Conservation (phyloP, 2,329 filamentous ascomycete genomes). For the Cordyceps militaris region DNA sequence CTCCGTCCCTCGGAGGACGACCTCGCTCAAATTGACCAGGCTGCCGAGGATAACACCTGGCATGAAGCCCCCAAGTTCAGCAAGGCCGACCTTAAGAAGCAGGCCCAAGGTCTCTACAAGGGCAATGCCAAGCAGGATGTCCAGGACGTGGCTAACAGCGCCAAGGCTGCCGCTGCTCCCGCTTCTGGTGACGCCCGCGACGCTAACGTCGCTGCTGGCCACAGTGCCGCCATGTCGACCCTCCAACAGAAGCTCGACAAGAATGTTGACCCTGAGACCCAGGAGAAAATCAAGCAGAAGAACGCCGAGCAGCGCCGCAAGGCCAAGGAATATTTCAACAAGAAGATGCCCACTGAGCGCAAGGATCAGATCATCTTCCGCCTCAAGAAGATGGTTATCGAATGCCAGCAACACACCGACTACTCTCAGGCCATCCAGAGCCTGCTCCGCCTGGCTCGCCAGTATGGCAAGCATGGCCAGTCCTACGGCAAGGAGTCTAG, state of each 20-base stretch:
- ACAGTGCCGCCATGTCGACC: conserved; percentile 30
- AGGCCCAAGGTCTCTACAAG: conserved; percentile 57
- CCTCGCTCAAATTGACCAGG: conserved; percentile 68
- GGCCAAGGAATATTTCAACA: conserved; percentile 67
- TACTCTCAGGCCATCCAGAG: conserved; percentile 91
- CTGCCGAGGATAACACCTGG: conserved; percentile 89
- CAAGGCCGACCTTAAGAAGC: conserved; percentile 60
- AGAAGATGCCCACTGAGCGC: conserved; percentile 87
- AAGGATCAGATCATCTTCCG: conserved; percentile 89
- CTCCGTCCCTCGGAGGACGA: conserved; percentile 74
- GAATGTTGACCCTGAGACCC: conserved; percentile 60
- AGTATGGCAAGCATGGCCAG: conserved; percentile 71
- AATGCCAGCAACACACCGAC: conserved; percentile 91
- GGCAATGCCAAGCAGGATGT: conserved; percentile 50
- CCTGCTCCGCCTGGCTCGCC: conserved; percentile 74
- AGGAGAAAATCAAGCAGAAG: conserved; percentile 38
- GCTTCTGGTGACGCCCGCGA: conserved; percentile 43
- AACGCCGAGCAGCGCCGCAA: conserved; percentile 39
- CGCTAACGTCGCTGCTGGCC: conserved; percentile 40
- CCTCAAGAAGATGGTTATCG: conserved; percentile 93
- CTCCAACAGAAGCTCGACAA: conserved; percentile 52
- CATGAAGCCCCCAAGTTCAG: conserved; percentile 76
- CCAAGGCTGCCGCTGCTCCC: conserved; percentile 44
- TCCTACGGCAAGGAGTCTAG: conserved; percentile 56
- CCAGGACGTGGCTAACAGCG: conserved; percentile 51